Conservation (phyloP, 768 basidiomycete genomes). For the Infundibulicybe gibba region DNA sequence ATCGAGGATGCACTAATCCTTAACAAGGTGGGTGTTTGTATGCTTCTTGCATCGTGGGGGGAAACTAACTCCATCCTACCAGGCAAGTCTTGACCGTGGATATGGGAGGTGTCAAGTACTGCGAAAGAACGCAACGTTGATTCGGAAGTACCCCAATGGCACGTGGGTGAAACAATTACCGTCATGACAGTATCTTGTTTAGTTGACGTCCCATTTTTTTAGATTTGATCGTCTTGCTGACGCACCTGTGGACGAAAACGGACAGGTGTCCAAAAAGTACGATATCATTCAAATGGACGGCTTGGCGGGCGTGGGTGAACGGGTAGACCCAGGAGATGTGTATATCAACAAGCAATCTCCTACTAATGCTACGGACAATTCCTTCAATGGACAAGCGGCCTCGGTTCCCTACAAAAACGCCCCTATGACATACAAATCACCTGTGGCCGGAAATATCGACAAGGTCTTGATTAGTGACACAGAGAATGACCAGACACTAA, state of each 20-base stretch:
- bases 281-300: conserved; percentile 92
- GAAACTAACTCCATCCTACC: conserved; percentile 5
- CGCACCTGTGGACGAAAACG: conserved; percentile 82
- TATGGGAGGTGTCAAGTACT: conserved; percentile 98
- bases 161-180: conserved; percentile 57
- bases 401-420: conserved; percentile 88
- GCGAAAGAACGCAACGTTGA: conserved; percentile 90
- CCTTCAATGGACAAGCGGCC: conserved; percentile 79
- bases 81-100: conserved; percentile 95
- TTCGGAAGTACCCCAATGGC: conserved; percentile 96
- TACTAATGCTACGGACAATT: conserved; percentile 89
- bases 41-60: not conserved
- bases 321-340: conserved; percentile 88
- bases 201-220: not conserved
- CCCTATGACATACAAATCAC: conserved; percentile 91
- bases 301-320: conserved; percentile 91
- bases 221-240: conserved; percentile 95
- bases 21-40: conserved; percentile 63
- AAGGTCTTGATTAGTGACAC: conserved; percentile 98
- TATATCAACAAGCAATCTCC: conserved; percentile 98
- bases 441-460: conserved; percentile 92
- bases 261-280: conserved; percentile 77
- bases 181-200: conserved; percentile 7
- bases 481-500: conserved; percentile 92
- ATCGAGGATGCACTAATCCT: conserved; percentile 98